Evolutionary conservation across 2,329 filamentous ascomycete species (phyloP), one percentile per base, ranked within the genome.

Genomic region (Aspergillus nomiae): DNA sequence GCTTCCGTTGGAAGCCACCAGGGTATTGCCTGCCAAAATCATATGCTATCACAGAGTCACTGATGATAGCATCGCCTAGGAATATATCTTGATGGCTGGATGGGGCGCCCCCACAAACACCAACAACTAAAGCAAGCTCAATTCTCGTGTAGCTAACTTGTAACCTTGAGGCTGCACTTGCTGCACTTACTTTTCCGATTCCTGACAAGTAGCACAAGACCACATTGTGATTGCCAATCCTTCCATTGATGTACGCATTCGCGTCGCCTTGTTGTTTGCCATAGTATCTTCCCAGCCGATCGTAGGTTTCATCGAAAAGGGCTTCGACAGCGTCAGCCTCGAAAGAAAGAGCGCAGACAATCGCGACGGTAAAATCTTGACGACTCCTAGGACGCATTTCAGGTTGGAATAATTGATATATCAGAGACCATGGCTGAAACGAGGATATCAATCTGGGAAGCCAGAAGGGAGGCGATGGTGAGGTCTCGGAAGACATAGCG

Each of bases 1-100:
- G 46, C 53, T 69, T 70, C 2, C 63, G 63, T 4, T 61, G 43
- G 34, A 66, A 64, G 0, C 41, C 58, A 36, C 60, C 56, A 0
- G 64, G 58, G 21, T 63, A 61, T 11, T 56, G 62, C 43, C 63
- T 63, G 16, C 69, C 71, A 24, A 73, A 65, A 30, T 73, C 70
- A 53, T 68, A 71, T 53, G 70, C 65, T 7, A 71, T 59, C 3
- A 73, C 59, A 1, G 58, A 63, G 41, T 63, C 60, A 61, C 72
- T 74, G 26, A 74, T 61, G 19, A 74, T 65, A 4, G 73, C 66
- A 62, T 74, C 73, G 1, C 73, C 73, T 1, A 75, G 51, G 19
- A 66, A 63, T 12, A 74, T 61, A 14, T 70, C 64, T 6, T 45
- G 16, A 0, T 43, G 50, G 6, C 14, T 43, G 7, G n/a, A 21